A percentile compares a stretch with the other conserved stretches of the same genome.
Evolutionary conservation across 441 rosid genomes (phyloP).

Genomic region (Brassica hybrid): DNA sequence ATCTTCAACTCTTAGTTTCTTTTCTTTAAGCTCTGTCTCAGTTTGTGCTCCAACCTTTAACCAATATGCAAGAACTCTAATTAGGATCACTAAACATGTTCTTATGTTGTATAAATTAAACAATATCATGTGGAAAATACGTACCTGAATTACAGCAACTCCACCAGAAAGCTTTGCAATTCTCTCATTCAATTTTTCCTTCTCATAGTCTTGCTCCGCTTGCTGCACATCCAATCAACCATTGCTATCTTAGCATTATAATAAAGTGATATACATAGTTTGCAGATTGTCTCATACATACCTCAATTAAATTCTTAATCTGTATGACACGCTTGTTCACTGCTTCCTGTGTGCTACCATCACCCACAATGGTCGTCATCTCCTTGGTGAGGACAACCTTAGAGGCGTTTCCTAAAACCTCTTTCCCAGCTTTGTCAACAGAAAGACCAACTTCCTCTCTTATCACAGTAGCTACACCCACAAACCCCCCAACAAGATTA

Average conservation of each 20-base stretch:
- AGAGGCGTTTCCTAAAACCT: slow-evolving; percentile 79
- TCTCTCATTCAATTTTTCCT: not conserved
- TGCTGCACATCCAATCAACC: not conserved
- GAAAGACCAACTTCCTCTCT: slow-evolving; percentile 94
- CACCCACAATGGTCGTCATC: slow-evolving; percentile 78
- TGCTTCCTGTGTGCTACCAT: slow-evolving; percentile 86
- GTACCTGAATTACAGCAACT: slow-evolving; percentile 49
- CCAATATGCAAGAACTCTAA: not conserved
- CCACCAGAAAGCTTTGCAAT: not conserved
- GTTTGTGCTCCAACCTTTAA: slow-evolving; percentile 47
- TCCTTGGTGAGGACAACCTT: slow-evolving; percentile 92
- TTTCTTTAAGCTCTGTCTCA: slow-evolving; percentile 1
- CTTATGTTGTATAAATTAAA: not conserved
- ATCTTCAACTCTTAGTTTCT: not conserved
- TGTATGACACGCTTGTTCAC: slow-evolving; percentile 83
- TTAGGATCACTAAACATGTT: not conserved
- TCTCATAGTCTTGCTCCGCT: not conserved
- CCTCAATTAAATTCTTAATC: slow-evolving; percentile 85
- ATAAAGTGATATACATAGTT: not conserved
- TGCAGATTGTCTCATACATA: slow-evolving; percentile 17
- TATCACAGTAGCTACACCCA: slow-evolving; percentile 67
- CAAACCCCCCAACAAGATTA: not conserved
- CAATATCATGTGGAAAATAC: not conserved
- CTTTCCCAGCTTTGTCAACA: slow-evolving; percentile 80
- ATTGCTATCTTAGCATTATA: not conserved